Percentiles rank a stretch among this genome's conserved stretches.
Conservation (phyloP, 1,139 yeast genomes). For the Kurtzmaniella natalensis region DNA sequence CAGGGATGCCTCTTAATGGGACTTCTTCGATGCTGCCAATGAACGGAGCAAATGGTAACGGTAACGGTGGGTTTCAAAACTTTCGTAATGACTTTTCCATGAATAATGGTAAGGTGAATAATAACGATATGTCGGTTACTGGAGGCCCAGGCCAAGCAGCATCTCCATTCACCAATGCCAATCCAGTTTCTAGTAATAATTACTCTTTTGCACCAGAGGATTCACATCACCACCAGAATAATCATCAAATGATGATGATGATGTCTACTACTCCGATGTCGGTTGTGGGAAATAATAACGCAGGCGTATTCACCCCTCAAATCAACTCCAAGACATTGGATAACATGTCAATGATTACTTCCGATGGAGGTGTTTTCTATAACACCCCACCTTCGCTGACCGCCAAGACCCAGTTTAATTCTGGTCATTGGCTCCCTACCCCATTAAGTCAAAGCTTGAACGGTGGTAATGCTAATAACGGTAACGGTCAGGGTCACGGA, state of each 20-base stretch:
- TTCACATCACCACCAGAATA: not conserved
- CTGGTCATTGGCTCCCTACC: slow-evolving; percentile 12
- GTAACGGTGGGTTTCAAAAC: not conserved
- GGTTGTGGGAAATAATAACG: slow-evolving; percentile 13
- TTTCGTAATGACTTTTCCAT: not conserved
- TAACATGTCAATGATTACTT: slow-evolving; percentile 29
- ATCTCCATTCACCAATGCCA: no score
- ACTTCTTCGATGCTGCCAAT: no score
- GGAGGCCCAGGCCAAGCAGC: no score
- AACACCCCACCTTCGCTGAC: slow-evolving; percentile 19
- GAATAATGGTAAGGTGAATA: not conserved
- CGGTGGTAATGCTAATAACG: not conserved
- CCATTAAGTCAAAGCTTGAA: slow-evolving; percentile 2
- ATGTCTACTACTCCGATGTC: slow-evolving; percentile 19
- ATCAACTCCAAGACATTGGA: slow-evolving; percentile 35
- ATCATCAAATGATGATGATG: not conserved
- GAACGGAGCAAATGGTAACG: no score
- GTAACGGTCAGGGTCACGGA: not conserved
- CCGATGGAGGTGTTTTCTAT: slow-evolving; percentile 9
- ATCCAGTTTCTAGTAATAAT: not conserved
- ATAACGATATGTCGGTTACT: not conserved
- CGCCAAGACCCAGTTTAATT: slow-evolving; percentile 13
- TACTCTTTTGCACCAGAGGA: not conserved
- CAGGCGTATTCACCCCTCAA: slow-evolving; percentile 17
- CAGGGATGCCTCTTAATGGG: not conserved